A percentile compares a stretch with the other conserved stretches of the same genome.
phyloP scores from a whole-genome alignment of 495 filamentous ascomycete species.

The Lophiotrema nucula region DNA sequence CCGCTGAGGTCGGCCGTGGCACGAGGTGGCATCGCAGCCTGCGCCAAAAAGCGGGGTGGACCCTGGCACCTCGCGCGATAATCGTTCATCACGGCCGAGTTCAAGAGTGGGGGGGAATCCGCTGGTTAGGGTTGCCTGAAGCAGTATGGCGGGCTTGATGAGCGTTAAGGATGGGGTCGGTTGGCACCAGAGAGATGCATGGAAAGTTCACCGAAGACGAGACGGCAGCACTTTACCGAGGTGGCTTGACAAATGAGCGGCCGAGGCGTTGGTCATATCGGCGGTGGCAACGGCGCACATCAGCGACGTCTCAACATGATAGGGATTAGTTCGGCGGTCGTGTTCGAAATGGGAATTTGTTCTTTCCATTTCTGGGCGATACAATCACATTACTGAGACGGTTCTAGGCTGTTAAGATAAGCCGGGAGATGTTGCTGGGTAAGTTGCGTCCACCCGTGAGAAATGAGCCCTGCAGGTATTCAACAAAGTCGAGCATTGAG shows the following conservation, averaged over 20 bases:
- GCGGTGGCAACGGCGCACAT: too few species aligned
- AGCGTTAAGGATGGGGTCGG: neutral
- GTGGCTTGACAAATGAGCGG: neutral
- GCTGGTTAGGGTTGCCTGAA: neutral
- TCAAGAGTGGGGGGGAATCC: conserved; percentile 8
- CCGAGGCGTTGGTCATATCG: neutral
- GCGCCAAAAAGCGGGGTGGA: neutral
- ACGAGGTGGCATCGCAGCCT: too few species aligned
- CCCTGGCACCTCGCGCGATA: neutral
- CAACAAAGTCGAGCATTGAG: too few species aligned
- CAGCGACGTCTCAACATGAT: neutral
- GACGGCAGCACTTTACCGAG: neutral
- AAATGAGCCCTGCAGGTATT: too few species aligned
- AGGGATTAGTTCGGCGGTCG: too few species aligned
- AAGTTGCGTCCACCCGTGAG: too few species aligned
- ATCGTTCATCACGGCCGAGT: neutral
- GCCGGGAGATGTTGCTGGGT: too few species aligned
- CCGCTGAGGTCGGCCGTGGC: too few species aligned
- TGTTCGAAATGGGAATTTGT: too few species aligned
- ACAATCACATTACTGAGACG: too few species aligned
- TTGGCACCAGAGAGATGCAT: neutral
- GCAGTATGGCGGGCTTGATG: neutral
- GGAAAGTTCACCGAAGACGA: neutral
- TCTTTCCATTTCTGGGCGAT: too few species aligned
- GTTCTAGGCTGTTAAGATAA: too few species aligned